A percentile compares a stretch with the other conserved stretches of the same genome.
Conservation (phyloP, 306 rosid genomes). For the Chamaecrista fasciculata region DNA sequence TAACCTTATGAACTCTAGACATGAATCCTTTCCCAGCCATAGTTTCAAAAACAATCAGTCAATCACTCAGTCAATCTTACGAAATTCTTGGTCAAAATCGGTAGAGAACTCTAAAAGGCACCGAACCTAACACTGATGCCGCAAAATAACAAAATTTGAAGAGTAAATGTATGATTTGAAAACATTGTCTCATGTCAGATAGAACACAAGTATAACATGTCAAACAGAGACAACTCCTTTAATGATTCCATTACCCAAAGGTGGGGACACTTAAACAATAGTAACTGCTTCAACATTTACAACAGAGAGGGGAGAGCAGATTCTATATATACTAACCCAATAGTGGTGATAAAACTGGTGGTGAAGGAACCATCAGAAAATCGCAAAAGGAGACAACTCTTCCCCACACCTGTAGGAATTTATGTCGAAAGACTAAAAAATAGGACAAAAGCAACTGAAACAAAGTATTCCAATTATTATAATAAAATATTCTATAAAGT, state of each 20-base stretch:
- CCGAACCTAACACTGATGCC: neutral
- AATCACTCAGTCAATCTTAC: neutral
- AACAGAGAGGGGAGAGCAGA: neutral
- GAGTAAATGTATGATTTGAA: neutral
- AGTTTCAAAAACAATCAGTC: conserved; percentile 10
- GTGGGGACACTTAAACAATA: neutral
- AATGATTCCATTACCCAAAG: neutral
- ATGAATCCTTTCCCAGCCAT: neutral
- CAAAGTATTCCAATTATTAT: neutral
- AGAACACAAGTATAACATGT: neutral
- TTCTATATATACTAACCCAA: conserved; percentile 57
- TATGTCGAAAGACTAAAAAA: conserved; percentile 9
- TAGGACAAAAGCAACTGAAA: conserved; percentile 6
- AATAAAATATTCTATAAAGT: neutral
- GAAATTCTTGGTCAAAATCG: neutral
- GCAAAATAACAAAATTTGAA: neutral
- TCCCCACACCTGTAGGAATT: conserved; percentile 69
- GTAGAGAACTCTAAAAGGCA: neutral
- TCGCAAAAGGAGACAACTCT: conserved; percentile 83
- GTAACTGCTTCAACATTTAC: conserved; percentile 6
- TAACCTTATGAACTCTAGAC: conserved; percentile 7
- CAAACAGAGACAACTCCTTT: neutral
- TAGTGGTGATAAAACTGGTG: conserved; percentile 74
- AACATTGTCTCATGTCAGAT: neutral
- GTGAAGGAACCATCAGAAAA: conserved; percentile 89